Evolutionary conservation across 345 rosid species (phyloP).

Genomic region (Aurinia saxatilis): DNA sequence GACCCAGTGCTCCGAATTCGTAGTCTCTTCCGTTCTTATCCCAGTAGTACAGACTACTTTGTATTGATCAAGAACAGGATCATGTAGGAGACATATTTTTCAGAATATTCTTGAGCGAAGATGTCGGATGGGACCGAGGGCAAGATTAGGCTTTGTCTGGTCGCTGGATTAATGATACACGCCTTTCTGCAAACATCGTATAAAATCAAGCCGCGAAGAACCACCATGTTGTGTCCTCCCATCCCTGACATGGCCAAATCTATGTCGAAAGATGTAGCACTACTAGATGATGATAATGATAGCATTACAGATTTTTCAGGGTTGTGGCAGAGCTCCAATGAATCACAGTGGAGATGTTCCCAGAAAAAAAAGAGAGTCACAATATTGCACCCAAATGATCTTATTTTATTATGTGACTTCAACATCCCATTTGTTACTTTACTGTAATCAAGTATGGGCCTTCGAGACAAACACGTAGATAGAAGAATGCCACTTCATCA

Average conservation of each 20-base stretch:
- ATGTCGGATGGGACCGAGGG: neutral
- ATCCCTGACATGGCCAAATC: neutral
- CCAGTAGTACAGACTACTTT: neutral
- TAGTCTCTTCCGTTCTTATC: too few species aligned
- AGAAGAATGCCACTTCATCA: too few species aligned
- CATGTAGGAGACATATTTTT: neutral
- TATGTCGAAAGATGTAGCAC: neutral
- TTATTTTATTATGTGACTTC: too few species aligned
- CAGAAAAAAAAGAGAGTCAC: too few species aligned
- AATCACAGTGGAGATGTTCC: neutral
- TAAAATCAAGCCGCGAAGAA: constrained; percentile 3
- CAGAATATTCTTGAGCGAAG: neutral
- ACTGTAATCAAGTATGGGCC: too few species aligned
- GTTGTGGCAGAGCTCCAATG: neutral
- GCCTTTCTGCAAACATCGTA: neutral
- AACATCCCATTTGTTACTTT: too few species aligned
- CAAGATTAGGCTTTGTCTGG: neutral
- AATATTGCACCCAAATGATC: too few species aligned
- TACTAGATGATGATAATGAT: neutral
- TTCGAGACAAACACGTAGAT: too few species aligned
- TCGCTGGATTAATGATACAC: constrained; percentile 7
- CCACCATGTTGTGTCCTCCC: neutral
- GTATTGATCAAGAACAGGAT: neutral
- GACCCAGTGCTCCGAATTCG: neutral
- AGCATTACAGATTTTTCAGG: neutral